phyloP scores from a whole-genome alignment of 169 alveolate genomes.

The Eimeria maxima region DNA sequence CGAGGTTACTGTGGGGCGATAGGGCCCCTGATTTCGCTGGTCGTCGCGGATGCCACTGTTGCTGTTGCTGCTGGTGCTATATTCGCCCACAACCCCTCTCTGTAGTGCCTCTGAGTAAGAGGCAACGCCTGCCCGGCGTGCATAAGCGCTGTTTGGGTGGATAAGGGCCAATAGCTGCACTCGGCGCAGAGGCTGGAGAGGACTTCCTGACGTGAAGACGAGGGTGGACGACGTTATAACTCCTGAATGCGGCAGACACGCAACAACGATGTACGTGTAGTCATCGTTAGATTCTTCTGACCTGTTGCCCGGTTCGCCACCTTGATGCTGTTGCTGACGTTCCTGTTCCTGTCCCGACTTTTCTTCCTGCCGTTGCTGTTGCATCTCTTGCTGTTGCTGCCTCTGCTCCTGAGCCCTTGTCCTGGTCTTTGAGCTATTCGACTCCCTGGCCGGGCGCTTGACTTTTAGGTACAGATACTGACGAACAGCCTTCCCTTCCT shows the following conservation, averaged over 20 bases:
- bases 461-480: conserved; percentile 67
- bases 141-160: conserved; percentile 81
- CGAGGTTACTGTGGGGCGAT: background rate
- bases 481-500: conserved; percentile 57
- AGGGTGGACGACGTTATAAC: conserved; percentile 34
- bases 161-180: conserved; percentile 82
- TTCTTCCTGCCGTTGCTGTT: background rate
- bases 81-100: conserved; percentile 69
- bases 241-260: conserved; percentile 78
- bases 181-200: conserved; percentile 81
- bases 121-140: conserved; percentile 76
- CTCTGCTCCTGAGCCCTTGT: background rate
- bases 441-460: conserved; percentile 53
- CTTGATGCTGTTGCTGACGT: background rate
- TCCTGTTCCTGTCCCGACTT: background rate
- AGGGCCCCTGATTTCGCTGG: background rate
- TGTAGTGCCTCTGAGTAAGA: conserved; percentile 73
- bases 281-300: conserved; percentile 17
- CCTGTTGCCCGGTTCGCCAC: background rate
- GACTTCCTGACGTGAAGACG: conserved; percentile 66
- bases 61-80: background rate
- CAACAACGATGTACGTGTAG: conserved; percentile 79
- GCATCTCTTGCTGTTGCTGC: background rate
- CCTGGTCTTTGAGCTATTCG: background rate
- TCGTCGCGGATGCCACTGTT: background rate